Base-by-base conservation (phyloP, 257 asterid species). In the Thymus mandschuricus region DNA sequence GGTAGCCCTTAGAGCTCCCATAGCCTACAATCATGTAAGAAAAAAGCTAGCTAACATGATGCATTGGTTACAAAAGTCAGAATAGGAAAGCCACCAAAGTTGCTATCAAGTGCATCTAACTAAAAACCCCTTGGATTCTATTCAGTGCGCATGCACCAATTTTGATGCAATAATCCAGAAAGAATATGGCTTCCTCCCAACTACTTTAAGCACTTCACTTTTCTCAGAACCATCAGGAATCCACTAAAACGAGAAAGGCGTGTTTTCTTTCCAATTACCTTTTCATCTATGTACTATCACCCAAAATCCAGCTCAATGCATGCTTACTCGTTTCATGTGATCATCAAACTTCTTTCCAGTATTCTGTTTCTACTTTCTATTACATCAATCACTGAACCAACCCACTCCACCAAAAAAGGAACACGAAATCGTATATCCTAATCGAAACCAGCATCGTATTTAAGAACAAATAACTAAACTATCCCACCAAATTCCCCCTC, bases 1-100 rank as follows among this genome's bases (percentile, higher is more conserved):
- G 41, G 80, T 73, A 21, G 86, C 82, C 81, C 94, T 77, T 77
- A 87, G 81, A 74, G 86, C 84, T 80, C 96, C 88, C 84, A 84
- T 75, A 59, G 88, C 90, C 96, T 92, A 69, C 41, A 65, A 64
- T 72, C 73, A 70, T 67, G 68, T 41, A 13, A 62, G 21, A 68
- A 48, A 71, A 7, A 62, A 74, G 60, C 71, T 52, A 41, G 66
- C 57, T 65, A 27, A 75, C 59, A 38, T 66, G 79, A 74, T 73
- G 75, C 82, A 78, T 63, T 21, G 81, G 65, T 50, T 12, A 15
- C 64, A 28, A 35, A 68, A 76, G 52, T 62, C n/a, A 7, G 43
- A 62, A 56, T 65, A 65, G 56, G 57, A 59, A 71, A 66, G 60
- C 70, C 48, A 45, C 60, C 41, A 31, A 45, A 67, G 34, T 62